Base-by-base conservation (phyloP, 192 early-diverging fungal species). In the Podila minutissima region DNA sequence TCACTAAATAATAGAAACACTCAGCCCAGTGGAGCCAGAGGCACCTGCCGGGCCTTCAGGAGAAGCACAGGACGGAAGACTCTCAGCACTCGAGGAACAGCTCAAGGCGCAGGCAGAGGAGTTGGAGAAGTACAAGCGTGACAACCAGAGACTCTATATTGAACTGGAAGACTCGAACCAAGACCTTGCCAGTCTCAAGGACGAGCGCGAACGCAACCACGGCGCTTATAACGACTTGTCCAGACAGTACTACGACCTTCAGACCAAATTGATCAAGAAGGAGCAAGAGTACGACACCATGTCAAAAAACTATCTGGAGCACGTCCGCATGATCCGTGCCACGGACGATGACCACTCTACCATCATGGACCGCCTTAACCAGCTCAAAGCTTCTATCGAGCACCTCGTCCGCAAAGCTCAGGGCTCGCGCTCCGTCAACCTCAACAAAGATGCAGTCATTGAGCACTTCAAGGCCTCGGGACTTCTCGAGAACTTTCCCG, bases 271-370 rank as follows among this genome's bases (percentile, higher is more conserved):
- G 19, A 41, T 31, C 53, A 81, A 73, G 65, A 33, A 46, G 38
- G 76, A 81, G 55, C 66, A 69, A 51, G 76, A 81, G 49, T 81
- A 81, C 35, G 76, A 81, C 41, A 38, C 68, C 71, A 81, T 81
- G 76, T 81, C 76, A 26, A 81, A 68, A 62, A 81, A 81, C 59
- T 81, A 81, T 24, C 66, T 81, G 9, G 76, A 81, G 57, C 76
- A 81, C 22, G 71, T 81, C n/a, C 66, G 76, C 49, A 32, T 72
- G 33, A 81, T 81, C 49, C 64, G 71, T 5, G 66, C 76, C 15
- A 81, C 76, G 2, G 76, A 81, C 59, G 76, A 81, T 59, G 76
- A 81, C 55, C 76, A 81, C 62, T 61, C 58, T 9, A 81, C 76
- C 50, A 81, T 81, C 64, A 72, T 64, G 51, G 76, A 81, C 66